phyloP scores from a whole-genome alignment of 225 moss, liverwort and hornwort genomes.

The Bryoerythrophyllum caledonicum region DNA sequence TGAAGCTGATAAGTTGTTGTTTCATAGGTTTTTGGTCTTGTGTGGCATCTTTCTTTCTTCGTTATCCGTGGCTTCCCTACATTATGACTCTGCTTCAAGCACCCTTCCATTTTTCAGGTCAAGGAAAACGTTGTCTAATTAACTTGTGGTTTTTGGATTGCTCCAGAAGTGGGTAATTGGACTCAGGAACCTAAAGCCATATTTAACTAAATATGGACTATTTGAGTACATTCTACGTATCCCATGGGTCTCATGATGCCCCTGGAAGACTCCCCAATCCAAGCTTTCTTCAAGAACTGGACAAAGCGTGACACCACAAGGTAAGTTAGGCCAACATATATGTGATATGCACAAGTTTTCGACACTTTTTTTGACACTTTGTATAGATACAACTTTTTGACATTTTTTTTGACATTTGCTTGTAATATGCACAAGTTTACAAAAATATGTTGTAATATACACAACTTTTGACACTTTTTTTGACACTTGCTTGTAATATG shows the following conservation, averaged over 20 bases:
- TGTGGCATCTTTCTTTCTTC: background rate
- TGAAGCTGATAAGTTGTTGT: background rate
- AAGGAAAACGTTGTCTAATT: background rate
- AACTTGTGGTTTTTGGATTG: background rate
- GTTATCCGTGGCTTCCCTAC: background rate
- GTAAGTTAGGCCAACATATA: background rate
- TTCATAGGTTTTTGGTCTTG: background rate
- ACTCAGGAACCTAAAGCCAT: too few relatives aligned
- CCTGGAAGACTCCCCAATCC: background rate
- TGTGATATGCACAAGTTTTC: too few relatives aligned
- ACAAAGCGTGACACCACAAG: background rate
- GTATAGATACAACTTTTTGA: too few relatives aligned
- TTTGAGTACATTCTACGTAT: slow-evolving; percentile 7
- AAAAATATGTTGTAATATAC: too few relatives aligned
- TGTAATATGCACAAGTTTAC: too few relatives aligned
- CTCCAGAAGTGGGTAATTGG: background rate
- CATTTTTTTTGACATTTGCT: too few relatives aligned
- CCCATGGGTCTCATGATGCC: slow-evolving; percentile 7
- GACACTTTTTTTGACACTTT: too few relatives aligned
- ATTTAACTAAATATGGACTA: too few relatives aligned
- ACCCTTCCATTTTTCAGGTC: background rate
- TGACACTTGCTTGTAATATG: too few relatives aligned
- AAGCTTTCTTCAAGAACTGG: background rate
- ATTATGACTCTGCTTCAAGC: background rate
- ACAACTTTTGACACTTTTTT: too few relatives aligned